Percentiles rank a stretch among this genome's conserved stretches.
These are phyloP conservation scores for Larix kaempferi DNA, from an alignment of 75 land plant species.

Conservation along the genomic window DNA sequence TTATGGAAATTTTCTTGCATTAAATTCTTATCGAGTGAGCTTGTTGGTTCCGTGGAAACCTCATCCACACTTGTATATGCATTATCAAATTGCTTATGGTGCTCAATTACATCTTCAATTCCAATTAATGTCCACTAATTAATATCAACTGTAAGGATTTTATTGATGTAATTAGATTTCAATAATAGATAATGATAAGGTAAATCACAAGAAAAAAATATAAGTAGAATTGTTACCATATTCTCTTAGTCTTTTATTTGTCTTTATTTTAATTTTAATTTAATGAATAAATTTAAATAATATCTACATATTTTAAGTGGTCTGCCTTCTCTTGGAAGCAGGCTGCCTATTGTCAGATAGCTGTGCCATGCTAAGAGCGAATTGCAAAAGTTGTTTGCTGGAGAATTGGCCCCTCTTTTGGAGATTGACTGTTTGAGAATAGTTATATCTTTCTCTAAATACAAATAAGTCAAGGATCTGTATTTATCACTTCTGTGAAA, in stretches of 20 bases:
- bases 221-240: background rate
- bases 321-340: slow-evolving; percentile 3
- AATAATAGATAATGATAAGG: background rate
- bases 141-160: background rate
- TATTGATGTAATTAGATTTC: background rate
- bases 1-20: background rate
- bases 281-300: background rate
- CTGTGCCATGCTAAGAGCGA: background rate
- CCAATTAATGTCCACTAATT: background rate
- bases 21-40: background rate
- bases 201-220: background rate
- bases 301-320: background rate
- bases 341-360: background rate
- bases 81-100: background rate
- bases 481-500: too few species aligned
- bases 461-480: too few species aligned
- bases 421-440: background rate
- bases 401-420: background rate
- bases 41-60: background rate
- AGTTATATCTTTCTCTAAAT: background rate
- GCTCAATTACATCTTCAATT: background rate
- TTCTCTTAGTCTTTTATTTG: too few species aligned
- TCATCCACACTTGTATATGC: background rate
- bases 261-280: background rate
- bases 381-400: background rate